These are phyloP conservation scores for Austroboletus novae-zelandiae DNA, from an alignment of 1,284 basidiomycete genomes.

Conservation along the genomic window DNA sequence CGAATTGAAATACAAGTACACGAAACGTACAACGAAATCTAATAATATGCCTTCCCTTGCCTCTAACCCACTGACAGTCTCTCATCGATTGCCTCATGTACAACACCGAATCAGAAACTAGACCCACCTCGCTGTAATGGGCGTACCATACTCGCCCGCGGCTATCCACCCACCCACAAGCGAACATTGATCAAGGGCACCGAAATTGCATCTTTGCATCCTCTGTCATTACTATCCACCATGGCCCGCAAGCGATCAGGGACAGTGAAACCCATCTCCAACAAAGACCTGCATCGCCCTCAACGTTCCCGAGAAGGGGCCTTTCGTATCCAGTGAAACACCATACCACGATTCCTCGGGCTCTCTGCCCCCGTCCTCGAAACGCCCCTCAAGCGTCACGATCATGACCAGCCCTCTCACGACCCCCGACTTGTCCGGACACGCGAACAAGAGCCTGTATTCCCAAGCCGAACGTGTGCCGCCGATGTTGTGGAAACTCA, in stretches of 20 bases:
- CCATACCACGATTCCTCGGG: slow-evolving; percentile 1
- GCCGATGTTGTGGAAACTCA: not conserved
- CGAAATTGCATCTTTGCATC: too few relatives aligned
- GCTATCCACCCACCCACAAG: too few relatives aligned
- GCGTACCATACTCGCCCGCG: too few relatives aligned
- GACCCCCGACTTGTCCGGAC: not conserved
- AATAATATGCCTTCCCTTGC: too few relatives aligned
- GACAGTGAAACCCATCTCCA: slow-evolving; percentile 6
- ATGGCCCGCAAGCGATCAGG: not conserved
- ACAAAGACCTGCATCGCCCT: slow-evolving; percentile 8
- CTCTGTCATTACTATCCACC: too few relatives aligned
- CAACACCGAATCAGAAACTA: too few relatives aligned
- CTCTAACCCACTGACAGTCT: too few relatives aligned
- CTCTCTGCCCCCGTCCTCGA: not conserved
- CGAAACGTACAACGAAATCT: too few relatives aligned
- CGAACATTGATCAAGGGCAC: too few relatives aligned
- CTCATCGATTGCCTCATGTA: too few relatives aligned
- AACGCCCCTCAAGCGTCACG: slow-evolving; percentile 6
- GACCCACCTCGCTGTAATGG: too few relatives aligned
- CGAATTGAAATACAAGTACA: too few relatives aligned
- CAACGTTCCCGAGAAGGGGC: slow-evolving; percentile 2
- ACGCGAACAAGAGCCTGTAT: slow-evolving; percentile 6
- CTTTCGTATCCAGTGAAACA: not conserved
- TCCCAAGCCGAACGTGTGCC: slow-evolving; percentile 3
- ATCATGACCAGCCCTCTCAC: slow-evolving; percentile 9